Evolutionary conservation across 306 rosid species (phyloP).

Genomic region (Lotus japonicus): DNA sequence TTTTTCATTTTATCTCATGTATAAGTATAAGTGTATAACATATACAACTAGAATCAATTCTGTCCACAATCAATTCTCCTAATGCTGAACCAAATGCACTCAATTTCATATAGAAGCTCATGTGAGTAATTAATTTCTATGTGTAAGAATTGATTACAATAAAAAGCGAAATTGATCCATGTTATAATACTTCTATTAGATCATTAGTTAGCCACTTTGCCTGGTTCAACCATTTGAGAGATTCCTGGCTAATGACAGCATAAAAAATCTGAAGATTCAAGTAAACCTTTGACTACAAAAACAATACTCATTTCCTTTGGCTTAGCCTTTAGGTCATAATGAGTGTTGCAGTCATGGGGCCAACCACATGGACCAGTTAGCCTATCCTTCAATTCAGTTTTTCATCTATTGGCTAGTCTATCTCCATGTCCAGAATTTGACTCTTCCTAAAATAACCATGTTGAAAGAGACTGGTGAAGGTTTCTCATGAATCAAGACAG

Average conservation of each 20-base stretch:
- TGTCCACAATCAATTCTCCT: too few species aligned
- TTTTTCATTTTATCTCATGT: too few species aligned
- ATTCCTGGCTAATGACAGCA: background rate
- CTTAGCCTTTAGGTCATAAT: conserved; percentile 22
- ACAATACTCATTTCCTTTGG: background rate
- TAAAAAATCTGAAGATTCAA: background rate
- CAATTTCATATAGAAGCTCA: too few species aligned
- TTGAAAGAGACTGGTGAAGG: conserved; percentile 25
- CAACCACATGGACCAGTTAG: conserved; percentile 15
- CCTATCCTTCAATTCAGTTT: conserved; percentile 2
- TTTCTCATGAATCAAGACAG: conserved; percentile 16
- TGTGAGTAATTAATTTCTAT: too few species aligned
- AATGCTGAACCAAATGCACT: too few species aligned
- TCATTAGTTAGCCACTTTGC: background rate
- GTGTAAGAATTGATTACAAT: too few species aligned
- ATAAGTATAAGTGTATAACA: too few species aligned
- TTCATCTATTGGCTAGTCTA: background rate
- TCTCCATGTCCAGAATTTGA: conserved; percentile 15
- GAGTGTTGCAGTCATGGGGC: conserved; percentile 21
- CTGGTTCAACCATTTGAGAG: conserved; percentile 21
- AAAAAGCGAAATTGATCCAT: too few species aligned
- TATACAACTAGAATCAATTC: too few species aligned
- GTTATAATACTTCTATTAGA: too few species aligned
- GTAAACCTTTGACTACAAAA: background rate
- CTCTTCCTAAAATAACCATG: conserved; percentile 8